Evolutionary conservation across 2,329 filamentous ascomycete genomes (phyloP).

Genomic region (Colletotrichum destructivum): DNA sequence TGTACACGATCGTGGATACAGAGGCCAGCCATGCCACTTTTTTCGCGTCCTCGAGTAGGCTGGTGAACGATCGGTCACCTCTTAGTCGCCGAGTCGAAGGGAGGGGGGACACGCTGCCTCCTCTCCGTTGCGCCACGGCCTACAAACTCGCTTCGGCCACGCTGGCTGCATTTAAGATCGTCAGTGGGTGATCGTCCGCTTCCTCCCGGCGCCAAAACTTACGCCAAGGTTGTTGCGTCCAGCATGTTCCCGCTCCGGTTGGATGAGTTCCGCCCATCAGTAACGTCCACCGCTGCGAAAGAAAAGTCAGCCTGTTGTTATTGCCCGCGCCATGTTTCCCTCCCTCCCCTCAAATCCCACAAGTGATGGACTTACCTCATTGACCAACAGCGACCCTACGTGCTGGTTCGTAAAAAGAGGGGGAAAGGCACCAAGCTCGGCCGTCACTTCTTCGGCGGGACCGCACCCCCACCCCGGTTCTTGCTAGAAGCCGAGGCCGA

Average conservation of each 20-base stretch:
- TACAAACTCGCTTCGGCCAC: not conserved
- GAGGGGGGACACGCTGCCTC: not conserved
- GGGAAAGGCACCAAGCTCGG: not conserved
- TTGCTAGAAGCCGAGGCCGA: slow-evolving; percentile 12
- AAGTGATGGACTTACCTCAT: not conserved
- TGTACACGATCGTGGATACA: no score
- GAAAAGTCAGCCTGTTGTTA: not conserved
- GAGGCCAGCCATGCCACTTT: no score
- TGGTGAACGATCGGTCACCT: not conserved
- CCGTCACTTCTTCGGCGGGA: slow-evolving; percentile 7
- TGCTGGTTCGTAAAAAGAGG: not conserved
- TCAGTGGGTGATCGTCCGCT: not conserved
- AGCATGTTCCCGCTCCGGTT: not conserved
- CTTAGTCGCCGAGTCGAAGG: not conserved
- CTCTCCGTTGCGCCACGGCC: not conserved
- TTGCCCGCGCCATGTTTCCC: not conserved
- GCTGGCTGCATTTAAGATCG: not conserved
- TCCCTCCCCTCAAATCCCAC: not conserved
- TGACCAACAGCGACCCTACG: not conserved
- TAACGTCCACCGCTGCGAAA: not conserved
- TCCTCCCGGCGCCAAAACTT: not conserved
- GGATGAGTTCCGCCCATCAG: not conserved
- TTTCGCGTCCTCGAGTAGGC: not conserved
- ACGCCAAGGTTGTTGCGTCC: not conserved
- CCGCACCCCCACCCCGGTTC: slow-evolving; percentile 4